Conservation (phyloP, 1,284 basidiomycete genomes). For the Xanthoconium separans region DNA sequence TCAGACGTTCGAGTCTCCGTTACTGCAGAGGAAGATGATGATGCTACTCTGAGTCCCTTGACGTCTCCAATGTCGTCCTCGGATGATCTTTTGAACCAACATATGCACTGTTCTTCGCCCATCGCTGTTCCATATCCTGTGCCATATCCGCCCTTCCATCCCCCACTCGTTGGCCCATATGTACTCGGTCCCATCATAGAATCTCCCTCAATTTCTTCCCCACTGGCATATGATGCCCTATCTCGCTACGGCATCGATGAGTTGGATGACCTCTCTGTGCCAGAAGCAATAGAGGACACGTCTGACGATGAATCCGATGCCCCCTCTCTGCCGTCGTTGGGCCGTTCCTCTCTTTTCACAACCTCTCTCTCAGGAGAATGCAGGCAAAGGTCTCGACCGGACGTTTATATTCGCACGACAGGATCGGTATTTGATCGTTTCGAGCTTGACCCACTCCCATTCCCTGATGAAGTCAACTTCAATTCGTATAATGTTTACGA, state of each 20-base stretch:
- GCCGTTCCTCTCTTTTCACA: constrained; percentile 46
- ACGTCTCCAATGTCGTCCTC: constrained; percentile 70
- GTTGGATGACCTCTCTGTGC: constrained; percentile 63
- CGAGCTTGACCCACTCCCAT: constrained; percentile 67
- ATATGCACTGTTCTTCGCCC: constrained; percentile 47
- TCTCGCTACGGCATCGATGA: constrained; percentile 62
- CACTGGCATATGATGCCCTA: constrained; percentile 51
- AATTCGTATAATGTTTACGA: constrained; percentile 51
- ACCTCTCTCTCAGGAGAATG: constrained; percentile 51
- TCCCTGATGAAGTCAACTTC: constrained; percentile 48
- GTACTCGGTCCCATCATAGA: constrained; percentile 40
- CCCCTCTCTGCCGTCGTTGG: constrained; percentile 59
- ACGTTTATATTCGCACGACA: constrained; percentile 61
- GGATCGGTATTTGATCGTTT: constrained; percentile 60
- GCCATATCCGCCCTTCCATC: constrained; percentile 63
- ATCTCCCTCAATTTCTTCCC: constrained; percentile 40
- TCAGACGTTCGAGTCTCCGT: constrained; percentile 41
- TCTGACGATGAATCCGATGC: constrained; percentile 81
- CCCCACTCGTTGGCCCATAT: constrained; percentile 51
- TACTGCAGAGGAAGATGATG: constrained; percentile 54
- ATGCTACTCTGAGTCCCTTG: constrained; percentile 51
- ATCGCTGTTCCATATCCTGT: constrained; percentile 57
- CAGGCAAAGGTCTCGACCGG: constrained; percentile 46
- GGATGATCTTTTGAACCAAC: constrained; percentile 60
- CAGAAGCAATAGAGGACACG: constrained; percentile 77